A percentile compares a stretch with the other conserved stretches of the same genome.
Evolutionary conservation across 371 early-diverging fungal species (phyloP).

Genomic region (Mortierella sp.): DNA sequence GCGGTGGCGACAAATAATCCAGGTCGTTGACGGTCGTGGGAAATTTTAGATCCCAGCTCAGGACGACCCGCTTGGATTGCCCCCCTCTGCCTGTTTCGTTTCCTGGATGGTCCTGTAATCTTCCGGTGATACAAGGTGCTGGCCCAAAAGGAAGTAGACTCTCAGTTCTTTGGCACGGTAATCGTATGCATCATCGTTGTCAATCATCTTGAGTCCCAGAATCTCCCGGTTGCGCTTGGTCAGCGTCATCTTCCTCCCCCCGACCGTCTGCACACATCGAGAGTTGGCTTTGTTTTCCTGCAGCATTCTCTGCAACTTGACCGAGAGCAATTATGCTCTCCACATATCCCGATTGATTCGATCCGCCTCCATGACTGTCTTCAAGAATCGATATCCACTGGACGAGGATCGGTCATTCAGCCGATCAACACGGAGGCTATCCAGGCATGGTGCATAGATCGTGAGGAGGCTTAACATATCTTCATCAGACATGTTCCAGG

Average conservation of each 20-base stretch:
- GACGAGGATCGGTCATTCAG: not conserved
- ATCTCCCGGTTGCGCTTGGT: not conserved
- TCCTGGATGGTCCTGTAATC: not conserved
- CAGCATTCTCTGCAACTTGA: too few relatives aligned
- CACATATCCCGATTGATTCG: constrained; percentile 2
- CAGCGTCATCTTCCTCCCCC: not conserved
- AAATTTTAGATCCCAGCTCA: too few relatives aligned
- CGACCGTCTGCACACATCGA: not conserved
- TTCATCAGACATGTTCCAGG: constrained; percentile 8
- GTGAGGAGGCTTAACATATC: constrained; percentile 14
- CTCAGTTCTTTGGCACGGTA: not conserved
- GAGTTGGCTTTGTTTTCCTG: too few relatives aligned
- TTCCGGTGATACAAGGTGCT: not conserved
- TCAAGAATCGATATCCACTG: not conserved
- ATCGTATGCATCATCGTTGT: not conserved
- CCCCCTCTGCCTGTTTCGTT: too few relatives aligned
- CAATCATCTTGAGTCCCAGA: not conserved
- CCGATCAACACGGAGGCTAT: not conserved
- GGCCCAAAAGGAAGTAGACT: not conserved
- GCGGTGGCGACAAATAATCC: too few relatives aligned
- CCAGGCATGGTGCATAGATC: constrained; percentile 12
- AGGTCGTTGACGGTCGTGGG: too few relatives aligned
- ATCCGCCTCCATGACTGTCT: constrained; percentile 4
- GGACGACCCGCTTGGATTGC: too few relatives aligned
- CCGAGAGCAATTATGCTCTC: not conserved